Base-by-base conservation (phyloP, 805 yeast genomes). In the Candida caryicola region DNA sequence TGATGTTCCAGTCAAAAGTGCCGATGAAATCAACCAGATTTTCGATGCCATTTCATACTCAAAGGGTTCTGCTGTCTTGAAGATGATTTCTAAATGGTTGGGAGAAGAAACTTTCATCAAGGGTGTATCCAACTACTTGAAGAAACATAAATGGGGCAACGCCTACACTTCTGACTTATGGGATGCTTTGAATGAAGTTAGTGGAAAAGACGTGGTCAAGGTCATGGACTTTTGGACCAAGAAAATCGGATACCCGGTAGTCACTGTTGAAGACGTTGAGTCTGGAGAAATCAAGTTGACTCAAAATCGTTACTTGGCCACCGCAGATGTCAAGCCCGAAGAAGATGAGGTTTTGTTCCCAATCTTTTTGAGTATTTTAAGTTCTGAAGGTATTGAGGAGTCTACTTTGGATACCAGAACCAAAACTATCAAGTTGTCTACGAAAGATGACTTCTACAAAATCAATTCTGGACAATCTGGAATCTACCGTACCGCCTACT, bases 171-270 rank as follows among this genome's bases (percentile, higher is more conserved):
- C 77, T 33, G 91, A 85, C 56, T 71, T 85, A 52, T 85, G 95
- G 95, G 76, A 71, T 47, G 79, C 89, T 23, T 69, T 85, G 43
- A 64, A 82, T 31, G 81, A 76, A 19, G 88, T 77, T 19, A 74
- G 84, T 38, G 90, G 90, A 17, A 71, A 82, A 52, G 83, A 85
- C 52, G 90, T 85, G 33, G 77, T 75, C 39, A 62, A 66, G 41
- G 84, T 82, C 29, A 85, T 85, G 93, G 79, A 79, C 52, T 75
- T 78, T 43, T 85, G 95, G 95, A 85, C 89, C 41, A 78, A 79
- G 52, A 77, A 82, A 54, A 76, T 83, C 43, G 95, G 95, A 5
- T 85, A 71, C 69, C 95, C 95, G 17, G 78, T 85, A 12, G 66
- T 86, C 34, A 64, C 76, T 23, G 90, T 85, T 27, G 69, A 73